Evolutionary conservation across 148 eudicot genomes (phyloP), one percentile per base, ranked within the genome.

Genomic region (Cornus florida): DNA sequence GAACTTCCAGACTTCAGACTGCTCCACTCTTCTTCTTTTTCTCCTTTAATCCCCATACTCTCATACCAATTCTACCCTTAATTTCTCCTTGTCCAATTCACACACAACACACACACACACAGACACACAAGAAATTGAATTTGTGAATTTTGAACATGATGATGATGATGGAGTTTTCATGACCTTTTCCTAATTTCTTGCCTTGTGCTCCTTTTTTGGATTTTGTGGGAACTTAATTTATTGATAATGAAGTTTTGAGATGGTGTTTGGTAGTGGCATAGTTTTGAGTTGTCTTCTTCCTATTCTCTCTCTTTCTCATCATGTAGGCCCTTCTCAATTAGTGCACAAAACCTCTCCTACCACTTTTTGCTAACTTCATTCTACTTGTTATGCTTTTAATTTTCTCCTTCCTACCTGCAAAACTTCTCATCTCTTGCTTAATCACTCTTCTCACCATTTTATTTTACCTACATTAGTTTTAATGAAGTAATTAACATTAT

Each of bases 331-430:
- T 70, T 77, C 70, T 81, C 70, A 64, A 82, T 84, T 77, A 70
- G 82, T 67, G 75, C 56, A 69, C 19, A 28, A 0, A 28, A 65
- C 82, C 83, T 81, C 57, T 77, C 28, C 28, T 28, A 28, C 28
- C 28, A 28, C 28, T 84, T 35, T 86, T 82, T 86, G 83, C 85
- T 78, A 82, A 84, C 85, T 86, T 81, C 28, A n/a, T n/a, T n/a
- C n/a, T n/a, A n/a, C n/a, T n/a, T n/a, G n/a, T 71, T 60, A 77
- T 79, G 86, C 79, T 86, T 33, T 82, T 80, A 84, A 82, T 78
- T 89, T 84, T 78, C 86, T 87, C 81, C 81, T 81, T 33, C 2
- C 35, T 33, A 77, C 67, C 46, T 74, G 78, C 67, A 80, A 70
- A 72, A n/a, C 59, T 73, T 74, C 31, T 66, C 38, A 12, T 62